phyloP scores from a whole-genome alignment of 768 basidiomycete species.

The Hydnomerulius pinastri region DNA sequence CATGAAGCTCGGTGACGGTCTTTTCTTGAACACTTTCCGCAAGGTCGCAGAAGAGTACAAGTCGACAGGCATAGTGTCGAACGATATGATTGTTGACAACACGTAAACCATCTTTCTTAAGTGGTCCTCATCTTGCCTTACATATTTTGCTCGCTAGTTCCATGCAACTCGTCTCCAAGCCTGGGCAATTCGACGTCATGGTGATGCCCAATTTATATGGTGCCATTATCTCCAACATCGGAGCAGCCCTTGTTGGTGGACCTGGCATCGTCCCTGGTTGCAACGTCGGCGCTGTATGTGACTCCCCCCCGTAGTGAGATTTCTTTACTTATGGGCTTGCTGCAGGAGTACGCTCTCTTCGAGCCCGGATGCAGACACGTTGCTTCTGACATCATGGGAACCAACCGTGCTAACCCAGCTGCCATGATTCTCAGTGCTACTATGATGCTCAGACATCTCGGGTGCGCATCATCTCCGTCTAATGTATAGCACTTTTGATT shows the following conservation, averaged over 20 bases:
- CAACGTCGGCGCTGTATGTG: slow-evolving; percentile 87
- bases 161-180: slow-evolving; percentile 98
- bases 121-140: not conserved
- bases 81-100: slow-evolving; percentile 99
- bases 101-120: slow-evolving; percentile 54
- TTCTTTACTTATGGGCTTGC: not conserved
- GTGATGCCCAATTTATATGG: slow-evolving; percentile 99
- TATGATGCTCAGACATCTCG: slow-evolving; percentile 97
- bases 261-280: slow-evolving; percentile 98
- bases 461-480: slow-evolving; percentile 48
- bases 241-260: slow-evolving; percentile 97
- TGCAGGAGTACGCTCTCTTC: slow-evolving; percentile 93
- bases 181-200: slow-evolving; percentile 98
- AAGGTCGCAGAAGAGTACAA: slow-evolving; percentile 96
- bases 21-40: slow-evolving; percentile 98
- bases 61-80: slow-evolving; percentile 85
- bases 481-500: slow-evolving; percentile 21
- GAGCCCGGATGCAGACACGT: slow-evolving; percentile 98
- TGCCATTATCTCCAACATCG: slow-evolving; percentile 97
- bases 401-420: slow-evolving; percentile 93
- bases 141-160: slow-evolving; percentile 51
- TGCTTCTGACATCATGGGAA: slow-evolving; percentile 94
- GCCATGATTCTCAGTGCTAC: slow-evolving; percentile 97
- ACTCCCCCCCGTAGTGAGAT: not conserved
- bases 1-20: slow-evolving; percentile 99